phyloP scores from a whole-genome alignment of 2,329 filamentous ascomycete genomes.

The Fusarium torreyae region DNA sequence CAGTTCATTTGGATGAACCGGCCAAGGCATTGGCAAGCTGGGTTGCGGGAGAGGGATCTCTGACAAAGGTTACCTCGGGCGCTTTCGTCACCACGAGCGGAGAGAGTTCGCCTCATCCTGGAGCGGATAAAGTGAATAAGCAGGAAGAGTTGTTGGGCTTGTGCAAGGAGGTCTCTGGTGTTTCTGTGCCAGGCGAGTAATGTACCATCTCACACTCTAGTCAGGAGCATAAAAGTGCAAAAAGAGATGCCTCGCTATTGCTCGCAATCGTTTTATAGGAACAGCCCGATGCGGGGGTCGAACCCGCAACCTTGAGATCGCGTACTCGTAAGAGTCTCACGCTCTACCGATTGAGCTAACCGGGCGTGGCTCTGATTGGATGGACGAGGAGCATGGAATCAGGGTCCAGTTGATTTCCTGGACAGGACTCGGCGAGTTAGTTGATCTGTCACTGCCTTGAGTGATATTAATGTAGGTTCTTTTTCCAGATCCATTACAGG shows the following conservation, averaged over 20 bases:
- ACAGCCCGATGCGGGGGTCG: conserved; percentile 63
- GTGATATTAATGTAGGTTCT: no score
- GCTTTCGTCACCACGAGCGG: conserved; percentile 34
- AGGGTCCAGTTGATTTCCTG: not conserved
- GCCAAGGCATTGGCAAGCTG: conserved; percentile 31
- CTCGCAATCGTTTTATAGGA: conserved; percentile 50
- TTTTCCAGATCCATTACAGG: no score
- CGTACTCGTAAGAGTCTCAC: conserved; percentile 73
- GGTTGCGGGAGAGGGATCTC: conserved; percentile 30
- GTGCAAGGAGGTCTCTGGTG: conserved; percentile 26
- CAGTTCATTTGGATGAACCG: conserved; percentile 18
- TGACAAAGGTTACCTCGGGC: conserved; percentile 17
- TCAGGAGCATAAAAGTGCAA: not conserved
- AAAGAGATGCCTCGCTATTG: conserved; percentile 21
- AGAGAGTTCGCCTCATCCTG: conserved; percentile 25
- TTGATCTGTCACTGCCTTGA: not conserved
- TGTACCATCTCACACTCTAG: not conserved
- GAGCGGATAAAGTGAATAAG: conserved; percentile 29
- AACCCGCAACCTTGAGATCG: conserved; percentile 71
- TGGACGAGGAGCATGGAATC: not conserved
- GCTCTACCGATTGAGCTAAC: conserved; percentile 67
- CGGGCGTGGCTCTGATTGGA: conserved; percentile 49
- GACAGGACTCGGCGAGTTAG: not conserved
- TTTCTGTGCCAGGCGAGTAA: conserved; percentile 5
- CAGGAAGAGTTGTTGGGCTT: conserved; percentile 35